Evolutionary conservation across 371 early-diverging fungal genomes (phyloP).

Genomic region (Mucor piriformis): DNA sequence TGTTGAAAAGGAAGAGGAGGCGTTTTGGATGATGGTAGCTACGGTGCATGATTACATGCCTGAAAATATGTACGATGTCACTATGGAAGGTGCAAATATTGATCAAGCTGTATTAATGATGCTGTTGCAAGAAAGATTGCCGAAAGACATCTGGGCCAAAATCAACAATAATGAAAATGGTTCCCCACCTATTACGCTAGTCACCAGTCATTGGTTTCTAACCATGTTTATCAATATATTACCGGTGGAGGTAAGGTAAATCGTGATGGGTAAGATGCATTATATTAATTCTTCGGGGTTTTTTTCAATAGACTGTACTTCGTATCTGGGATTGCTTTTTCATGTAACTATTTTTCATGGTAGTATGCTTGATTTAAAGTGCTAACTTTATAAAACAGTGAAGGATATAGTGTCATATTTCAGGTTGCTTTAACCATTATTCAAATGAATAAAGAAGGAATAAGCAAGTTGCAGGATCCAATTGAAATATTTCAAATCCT

Average conservation of each 20-base stretch:
- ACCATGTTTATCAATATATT: constrained; percentile 80
- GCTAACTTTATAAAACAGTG: constrained; percentile 21
- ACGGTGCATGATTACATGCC: constrained; percentile 78
- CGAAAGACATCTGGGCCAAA: constrained; percentile 54
- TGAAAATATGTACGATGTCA: constrained; percentile 76
- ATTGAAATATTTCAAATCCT: constrained; percentile 66
- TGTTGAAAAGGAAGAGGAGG: constrained; percentile 74
- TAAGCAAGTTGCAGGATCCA: constrained; percentile 63
- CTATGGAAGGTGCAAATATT: constrained; percentile 78
- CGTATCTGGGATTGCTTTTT: constrained; percentile 86
- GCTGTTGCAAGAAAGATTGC: constrained; percentile 59
- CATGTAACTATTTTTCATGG: constrained; percentile 49
- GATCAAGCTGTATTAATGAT: constrained; percentile 78
- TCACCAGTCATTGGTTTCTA: constrained; percentile 86
- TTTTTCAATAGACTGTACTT: constrained; percentile 55
- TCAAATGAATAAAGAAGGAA: constrained; percentile 67
- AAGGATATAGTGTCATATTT: constrained; percentile 80
- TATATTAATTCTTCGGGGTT: neutral
- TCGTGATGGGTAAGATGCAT: neutral
- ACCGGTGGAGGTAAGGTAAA: constrained; percentile 60
- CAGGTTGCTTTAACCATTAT: constrained; percentile 79
- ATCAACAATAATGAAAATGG: constrained; percentile 34
- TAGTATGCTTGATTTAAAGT: neutral
- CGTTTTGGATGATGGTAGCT: constrained; percentile 83
- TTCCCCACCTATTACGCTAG: constrained; percentile 72